Percentiles rank a stretch among this genome's conserved stretches.
Conservation (phyloP, 768 basidiomycete genomes). For the Agaricus sinodeliciosus region DNA sequence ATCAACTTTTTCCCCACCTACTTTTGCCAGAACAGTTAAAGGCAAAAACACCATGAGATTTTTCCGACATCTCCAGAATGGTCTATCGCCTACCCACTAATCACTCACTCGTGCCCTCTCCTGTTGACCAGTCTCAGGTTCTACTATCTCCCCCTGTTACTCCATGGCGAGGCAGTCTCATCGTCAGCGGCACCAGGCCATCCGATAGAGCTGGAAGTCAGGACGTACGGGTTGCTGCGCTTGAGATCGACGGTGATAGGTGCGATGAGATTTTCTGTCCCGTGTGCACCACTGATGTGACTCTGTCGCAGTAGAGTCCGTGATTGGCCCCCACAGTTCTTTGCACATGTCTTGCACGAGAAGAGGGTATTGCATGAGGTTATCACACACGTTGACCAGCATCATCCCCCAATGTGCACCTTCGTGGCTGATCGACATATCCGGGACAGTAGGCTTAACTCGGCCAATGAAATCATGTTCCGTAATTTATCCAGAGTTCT, state of each 20-base stretch:
- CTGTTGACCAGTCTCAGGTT: conserved; percentile 32
- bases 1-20: conserved; percentile 10
- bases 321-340: conserved; percentile 48
- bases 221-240: conserved; percentile 53
- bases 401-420: conserved; percentile 46
- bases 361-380: conserved; percentile 39
- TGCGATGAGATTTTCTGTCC: conserved; percentile 27
- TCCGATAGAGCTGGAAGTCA: conserved; percentile 43
- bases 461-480: conserved; percentile 48
- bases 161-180: conserved; percentile 54
- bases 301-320: conserved; percentile 37
- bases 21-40: conserved; percentile 31
- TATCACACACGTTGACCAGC: conserved; percentile 43
- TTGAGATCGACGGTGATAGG: conserved; percentile 70
- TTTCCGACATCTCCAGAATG: conserved; percentile 36
- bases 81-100: conserved; percentile 60
- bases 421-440: conserved; percentile 54
- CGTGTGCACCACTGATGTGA: conserved; percentile 22
- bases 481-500: conserved; percentile 47
- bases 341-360: conserved; percentile 34
- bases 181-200: conserved; percentile 41
- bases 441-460: conserved; percentile 38
- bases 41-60: conserved; percentile 23
- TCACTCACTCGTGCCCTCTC: conserved; percentile 52
- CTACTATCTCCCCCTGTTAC: conserved; percentile 22